These are phyloP conservation scores for Hypoxylon sp. DNA, from an alignment of 2,329 filamentous ascomycete genomes.

Conservation along the genomic window DNA sequence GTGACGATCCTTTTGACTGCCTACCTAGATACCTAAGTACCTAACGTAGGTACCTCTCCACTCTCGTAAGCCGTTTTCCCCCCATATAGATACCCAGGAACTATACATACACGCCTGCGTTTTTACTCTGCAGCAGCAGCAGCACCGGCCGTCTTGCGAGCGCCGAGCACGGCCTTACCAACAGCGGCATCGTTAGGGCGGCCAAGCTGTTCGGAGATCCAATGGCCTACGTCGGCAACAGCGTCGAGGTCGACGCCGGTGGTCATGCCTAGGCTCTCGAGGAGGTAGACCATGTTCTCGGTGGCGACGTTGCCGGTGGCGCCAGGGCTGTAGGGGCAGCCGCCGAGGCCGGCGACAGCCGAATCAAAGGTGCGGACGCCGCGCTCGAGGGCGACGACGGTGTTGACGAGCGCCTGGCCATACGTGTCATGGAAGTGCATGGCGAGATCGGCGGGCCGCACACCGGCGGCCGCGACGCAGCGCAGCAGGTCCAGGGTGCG, in stretches of 20 bases:
- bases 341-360: slow-evolving; percentile 71
- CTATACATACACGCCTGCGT: slow-evolving; percentile 10
- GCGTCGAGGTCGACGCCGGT: slow-evolving; percentile 66
- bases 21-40: too few species aligned
- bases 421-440: slow-evolving; percentile 79
- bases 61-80: background rate
- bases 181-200: slow-evolving; percentile 52
- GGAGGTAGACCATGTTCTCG: slow-evolving; percentile 53
- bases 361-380: slow-evolving; percentile 72
- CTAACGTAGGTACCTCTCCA: too few species aligned
- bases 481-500: slow-evolving; percentile 55
- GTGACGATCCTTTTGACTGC: too few species aligned
- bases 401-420: slow-evolving; percentile 72
- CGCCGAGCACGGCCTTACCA: slow-evolving; percentile 46
- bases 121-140: background rate
- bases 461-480: slow-evolving; percentile 57
- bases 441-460: slow-evolving; percentile 64
- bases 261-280: slow-evolving; percentile 63
- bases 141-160: slow-evolving; percentile 31
- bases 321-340: slow-evolving; percentile 73
- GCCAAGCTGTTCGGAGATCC: slow-evolving; percentile 62
- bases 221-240: slow-evolving; percentile 63
- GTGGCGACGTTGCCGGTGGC: slow-evolving; percentile 70
- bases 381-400: slow-evolving; percentile 67
- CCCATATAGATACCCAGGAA: background rate